Evolutionary conservation across 306 rosid genomes (phyloP).

Genomic region (Vigna trinervia): DNA sequence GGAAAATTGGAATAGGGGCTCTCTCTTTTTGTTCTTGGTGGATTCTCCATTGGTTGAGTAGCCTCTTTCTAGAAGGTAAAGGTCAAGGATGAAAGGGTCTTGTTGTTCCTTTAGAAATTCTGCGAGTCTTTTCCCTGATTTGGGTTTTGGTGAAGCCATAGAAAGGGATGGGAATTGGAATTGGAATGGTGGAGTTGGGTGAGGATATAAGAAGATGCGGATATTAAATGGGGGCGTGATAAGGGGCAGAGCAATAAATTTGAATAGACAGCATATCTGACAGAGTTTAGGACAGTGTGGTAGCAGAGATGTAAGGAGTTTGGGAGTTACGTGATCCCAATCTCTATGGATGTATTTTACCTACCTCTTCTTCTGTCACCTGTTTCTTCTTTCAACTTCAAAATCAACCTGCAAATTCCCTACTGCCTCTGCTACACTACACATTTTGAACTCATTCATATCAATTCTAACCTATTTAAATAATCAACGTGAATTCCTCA

Average conservation of each 20-base stretch:
- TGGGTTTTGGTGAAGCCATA: constrained; percentile 64
- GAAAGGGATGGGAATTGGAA: constrained; percentile 32
- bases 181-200: constrained; percentile 4
- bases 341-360: constrained; percentile 44
- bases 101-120: constrained; percentile 76
- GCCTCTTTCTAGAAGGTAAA: constrained; percentile 71
- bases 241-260: constrained; percentile 45
- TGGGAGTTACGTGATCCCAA: constrained; percentile 35
- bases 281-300: constrained; percentile 49
- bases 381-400: constrained; percentile 13
- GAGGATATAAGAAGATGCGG: constrained; percentile 37
- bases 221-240: constrained; percentile 45
- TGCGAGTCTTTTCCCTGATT: constrained; percentile 60
- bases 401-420: constrained; percentile 14
- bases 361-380: constrained; percentile 20
- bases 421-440: not conserved
- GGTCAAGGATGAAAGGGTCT: constrained; percentile 79
- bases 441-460: constrained; percentile 21
- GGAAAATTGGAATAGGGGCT: constrained; percentile 47
- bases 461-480: constrained; percentile 15
- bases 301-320: constrained; percentile 28
- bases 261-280: constrained; percentile 42
- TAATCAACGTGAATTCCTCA: not conserved
- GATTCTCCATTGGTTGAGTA: constrained; percentile 46
- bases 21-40: constrained; percentile 42